These are phyloP conservation scores for Aureobasidium sp. DNA, from an alignment of 2,329 filamentous ascomycete genomes.

Conservation along the genomic window DNA sequence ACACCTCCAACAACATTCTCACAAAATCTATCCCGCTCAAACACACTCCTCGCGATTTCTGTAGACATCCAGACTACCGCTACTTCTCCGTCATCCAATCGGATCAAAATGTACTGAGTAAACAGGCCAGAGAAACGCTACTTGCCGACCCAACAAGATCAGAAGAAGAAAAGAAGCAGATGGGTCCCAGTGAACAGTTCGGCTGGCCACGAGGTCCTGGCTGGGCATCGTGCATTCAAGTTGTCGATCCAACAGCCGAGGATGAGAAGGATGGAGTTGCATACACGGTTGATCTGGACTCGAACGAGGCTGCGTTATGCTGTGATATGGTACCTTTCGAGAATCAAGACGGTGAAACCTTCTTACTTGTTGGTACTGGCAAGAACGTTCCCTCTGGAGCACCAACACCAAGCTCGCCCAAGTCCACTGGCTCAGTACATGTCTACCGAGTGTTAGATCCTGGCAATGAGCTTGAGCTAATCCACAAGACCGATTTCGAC, in stretches of 20 bases:
- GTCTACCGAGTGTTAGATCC: constrained; percentile 85
- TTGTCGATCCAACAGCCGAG: constrained; percentile 69
- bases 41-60: constrained; percentile 83
- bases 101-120: constrained; percentile 84
- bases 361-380: constrained; percentile 88
- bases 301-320: constrained; percentile 89
- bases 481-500: constrained; percentile 92
- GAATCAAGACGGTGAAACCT: constrained; percentile 80
- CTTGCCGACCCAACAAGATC: constrained; percentile 59
- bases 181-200: constrained; percentile 71
- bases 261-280: constrained; percentile 47
- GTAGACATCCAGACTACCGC: constrained; percentile 79
- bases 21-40: constrained; percentile 56
- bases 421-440: constrained; percentile 65
- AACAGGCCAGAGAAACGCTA: constrained; percentile 67
- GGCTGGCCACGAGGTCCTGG: constrained; percentile 77
- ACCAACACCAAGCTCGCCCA: constrained; percentile 18
- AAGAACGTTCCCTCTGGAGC: constrained; percentile 60
- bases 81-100: constrained; percentile 92
- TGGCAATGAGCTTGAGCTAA: constrained; percentile 84
- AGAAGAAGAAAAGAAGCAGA: constrained; percentile 61
- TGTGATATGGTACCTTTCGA: constrained; percentile 78
- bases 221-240: constrained; percentile 93
- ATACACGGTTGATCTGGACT: constrained; percentile 71
- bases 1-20: constrained; percentile 19